Evolutionary conservation across 352 stramenopile genomes (phyloP), one percentile per base, ranked within the genome.

Genomic region (Globisporangium okanoganense): DNA sequence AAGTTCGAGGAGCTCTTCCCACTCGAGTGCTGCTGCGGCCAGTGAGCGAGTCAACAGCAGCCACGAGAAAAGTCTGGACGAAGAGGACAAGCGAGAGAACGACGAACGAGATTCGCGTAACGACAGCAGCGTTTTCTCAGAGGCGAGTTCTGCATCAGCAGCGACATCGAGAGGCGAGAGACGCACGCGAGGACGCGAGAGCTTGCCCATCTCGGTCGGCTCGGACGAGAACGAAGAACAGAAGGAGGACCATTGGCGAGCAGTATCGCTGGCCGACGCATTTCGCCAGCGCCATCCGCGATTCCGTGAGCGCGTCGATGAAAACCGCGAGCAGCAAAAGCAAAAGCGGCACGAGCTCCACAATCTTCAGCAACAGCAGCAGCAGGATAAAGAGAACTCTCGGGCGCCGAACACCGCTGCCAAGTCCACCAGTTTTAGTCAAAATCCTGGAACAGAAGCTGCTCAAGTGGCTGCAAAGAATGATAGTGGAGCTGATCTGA

Each of bases 201-300:
- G 45, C 20, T 6, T 56, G n/a, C 40, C 41, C 49, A 56, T 56
- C 49, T 56, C 49, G 29, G 35, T 56, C 49, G 31, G 29, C 13
- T 24, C 25, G 1, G n/a, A 36, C 10, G 29, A 56, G 18, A 14
- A 27, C 18, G 40, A 59, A 22, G 18, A 57, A 29, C 25, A 56
- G n/a, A 22, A 35, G 38, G 25, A 61, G 6, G 18, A 40, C 1
- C 9, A 20, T 27, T 35, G 13, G 18, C 35, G 27, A 9, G 41
- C 9, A 22, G 40, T 69, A 25, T 85, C 79, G 14, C 59, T 92
- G 6, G 79, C 83, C 4, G 83, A 90, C 33, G 79, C 80, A 33
- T 90, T 90, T 57, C 71, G 71, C 25, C 61, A 61, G 33, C 80
- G 76, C 3, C 80, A 90, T 58, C 79, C 83, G n/a, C 51, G 67